These are phyloP conservation scores for Alloteropsis semialata DNA, from an alignment of 176 grass and related monocot species.

Conservation along the genomic window DNA sequence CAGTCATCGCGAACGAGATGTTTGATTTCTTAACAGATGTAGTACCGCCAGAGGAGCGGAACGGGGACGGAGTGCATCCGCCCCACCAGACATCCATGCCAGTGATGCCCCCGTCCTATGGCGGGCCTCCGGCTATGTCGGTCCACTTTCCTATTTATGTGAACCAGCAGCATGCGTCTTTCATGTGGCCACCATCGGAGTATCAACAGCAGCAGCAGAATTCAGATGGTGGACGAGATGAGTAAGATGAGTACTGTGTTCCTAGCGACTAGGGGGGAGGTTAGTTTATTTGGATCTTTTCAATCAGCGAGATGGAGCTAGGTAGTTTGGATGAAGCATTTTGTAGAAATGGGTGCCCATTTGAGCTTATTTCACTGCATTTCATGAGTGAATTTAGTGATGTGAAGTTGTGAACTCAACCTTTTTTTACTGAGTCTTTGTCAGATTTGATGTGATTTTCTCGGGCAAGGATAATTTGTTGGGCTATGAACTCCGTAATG, in stretches of 20 bases:
- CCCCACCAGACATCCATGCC: not conserved
- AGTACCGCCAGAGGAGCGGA: constrained; percentile 43
- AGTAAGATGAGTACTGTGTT: not conserved
- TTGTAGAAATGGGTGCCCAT: not conserved
- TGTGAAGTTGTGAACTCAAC: not conserved
- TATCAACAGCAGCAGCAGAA: constrained; percentile 10
- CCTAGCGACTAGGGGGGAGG: not conserved
- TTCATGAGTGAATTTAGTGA: not conserved
- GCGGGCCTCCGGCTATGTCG: not conserved
- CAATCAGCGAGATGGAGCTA: not conserved
- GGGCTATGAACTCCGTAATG: not conserved
- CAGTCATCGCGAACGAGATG: constrained; percentile 38
- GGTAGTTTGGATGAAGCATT: not conserved
- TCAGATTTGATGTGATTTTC: not conserved
- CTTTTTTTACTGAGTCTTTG: not conserved
- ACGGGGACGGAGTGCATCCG: constrained; percentile 18
- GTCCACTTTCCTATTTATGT: constrained; percentile 4
- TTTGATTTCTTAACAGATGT: constrained; percentile 69
- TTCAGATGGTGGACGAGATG: not conserved
- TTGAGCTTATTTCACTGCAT: not conserved
- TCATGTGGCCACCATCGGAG: constrained; percentile 35
- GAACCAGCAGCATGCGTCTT: constrained; percentile 28
- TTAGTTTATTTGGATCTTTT: not conserved
- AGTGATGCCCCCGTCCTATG: constrained; percentile 31
- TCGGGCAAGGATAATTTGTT: not conserved